Conservation (phyloP, 257 asterid genomes). For the Solanum infundibuliforme region DNA sequence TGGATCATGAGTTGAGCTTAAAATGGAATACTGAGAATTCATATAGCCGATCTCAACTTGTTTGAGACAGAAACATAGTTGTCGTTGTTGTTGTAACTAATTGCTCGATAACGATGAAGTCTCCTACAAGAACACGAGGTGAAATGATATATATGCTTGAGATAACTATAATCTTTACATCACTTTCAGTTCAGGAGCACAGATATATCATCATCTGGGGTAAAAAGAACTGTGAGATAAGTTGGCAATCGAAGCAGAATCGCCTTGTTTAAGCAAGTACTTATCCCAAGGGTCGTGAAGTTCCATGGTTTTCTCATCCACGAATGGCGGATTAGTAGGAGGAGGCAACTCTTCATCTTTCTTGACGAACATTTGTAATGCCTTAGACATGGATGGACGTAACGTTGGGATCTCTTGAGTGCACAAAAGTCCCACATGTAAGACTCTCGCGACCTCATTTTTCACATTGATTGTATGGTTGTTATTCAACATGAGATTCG, state of each 20-base stretch:
- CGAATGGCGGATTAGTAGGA: constrained; percentile 11
- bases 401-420: constrained; percentile 4
- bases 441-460: background rate
- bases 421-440: constrained; percentile 14
- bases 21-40: background rate
- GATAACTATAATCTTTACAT: background rate
- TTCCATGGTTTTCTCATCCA: constrained; percentile 34
- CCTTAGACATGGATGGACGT: constrained; percentile 15
- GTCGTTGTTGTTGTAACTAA: background rate
- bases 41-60: background rate
- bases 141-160: background rate
- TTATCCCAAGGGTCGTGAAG: constrained; percentile 14
- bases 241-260: constrained; percentile 16
- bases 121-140: background rate
- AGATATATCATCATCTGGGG: constrained; percentile 12
- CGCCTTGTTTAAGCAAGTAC: background rate
- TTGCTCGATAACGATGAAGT: background rate
- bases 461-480: background rate
- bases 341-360: constrained; percentile 5
- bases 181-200: background rate
- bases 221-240: constrained; percentile 22
- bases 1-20: background rate
- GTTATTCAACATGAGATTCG: constrained; percentile 23
- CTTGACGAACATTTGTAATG: constrained; percentile 4
- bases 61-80: background rate